Base-by-base conservation (phyloP, 306 rosid genomes). In the Quercus cerris region DNA sequence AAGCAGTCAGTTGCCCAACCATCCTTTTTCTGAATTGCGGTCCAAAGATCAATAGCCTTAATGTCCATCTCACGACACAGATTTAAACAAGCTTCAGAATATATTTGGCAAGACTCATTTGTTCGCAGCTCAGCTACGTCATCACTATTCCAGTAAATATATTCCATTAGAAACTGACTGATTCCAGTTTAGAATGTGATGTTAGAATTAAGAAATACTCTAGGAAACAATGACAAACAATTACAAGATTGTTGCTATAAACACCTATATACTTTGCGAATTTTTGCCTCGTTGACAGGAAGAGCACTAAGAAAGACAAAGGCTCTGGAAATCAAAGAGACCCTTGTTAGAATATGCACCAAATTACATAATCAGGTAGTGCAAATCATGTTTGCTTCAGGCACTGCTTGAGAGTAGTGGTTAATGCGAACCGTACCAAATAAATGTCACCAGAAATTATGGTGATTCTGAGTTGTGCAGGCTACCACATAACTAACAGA, bases 21-120 rank as follows among this genome's bases (percentile, higher is more conserved):
- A 12, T 89, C 79, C 66, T 14, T 78, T 70, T 78, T 71, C 79
- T 90, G 98, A 33, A 94, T 46, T 49, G 87, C 83, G 63, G 87
- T 79, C 90, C 88, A 89, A 15, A 94, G 20, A 83, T 94, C 92
- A 74, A 91, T 73, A 57, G 81, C 90, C 66, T 87, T 84, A 35
- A 90, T 77, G 22, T 89, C 78, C 83, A 89, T 82, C 85, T 87
- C 97, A 9, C 41, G 76, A 80, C 94, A 89, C 22, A 92, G 52
- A 70, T 92, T 75, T 80, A 88, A 8, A 80, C 97, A 91, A 14
- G 97, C 97, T 75, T 94, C 95, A 11, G 97, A 89, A 71, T 94
- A 94, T 31, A 76, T 76, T 74, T 84, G 72, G 77, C 92, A 85
- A 0, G 81, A 71, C 82, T 91, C 91, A 35, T 89, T 86, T 55